These are phyloP conservation scores for Boletus barrowsii DNA, from an alignment of 768 basidiomycete species.

Conservation along the genomic window DNA sequence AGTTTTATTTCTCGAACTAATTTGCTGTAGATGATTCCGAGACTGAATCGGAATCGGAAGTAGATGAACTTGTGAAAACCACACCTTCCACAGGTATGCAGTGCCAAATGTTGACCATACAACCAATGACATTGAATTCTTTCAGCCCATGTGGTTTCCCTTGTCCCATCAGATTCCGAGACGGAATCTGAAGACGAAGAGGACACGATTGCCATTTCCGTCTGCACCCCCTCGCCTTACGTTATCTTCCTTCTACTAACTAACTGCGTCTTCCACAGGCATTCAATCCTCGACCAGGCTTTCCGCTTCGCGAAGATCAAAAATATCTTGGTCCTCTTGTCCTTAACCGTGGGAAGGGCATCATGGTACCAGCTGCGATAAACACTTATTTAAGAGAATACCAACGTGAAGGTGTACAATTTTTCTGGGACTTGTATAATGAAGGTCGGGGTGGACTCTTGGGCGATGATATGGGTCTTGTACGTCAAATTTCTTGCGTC, in stretches of 20 bases:
- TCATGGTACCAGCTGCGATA: constrained; percentile 63
- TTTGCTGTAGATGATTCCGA: constrained; percentile 36
- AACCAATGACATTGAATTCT: neutral
- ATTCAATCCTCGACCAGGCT: constrained; percentile 50
- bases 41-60: constrained; percentile 47
- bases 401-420: constrained; percentile 81
- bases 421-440: constrained; percentile 73
- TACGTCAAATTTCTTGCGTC: constrained; percentile 26
- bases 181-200: constrained; percentile 47
- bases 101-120: constrained; percentile 12
- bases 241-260: neutral
- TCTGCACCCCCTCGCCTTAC: constrained; percentile 12
- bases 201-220: constrained; percentile 29
- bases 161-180: constrained; percentile 28
- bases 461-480: constrained; percentile 95
- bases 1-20: neutral
- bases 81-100: constrained; percentile 10
- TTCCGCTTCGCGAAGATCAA: constrained; percentile 47
- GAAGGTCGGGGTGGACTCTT: constrained; percentile 74
- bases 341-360: constrained; percentile 44
- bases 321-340: constrained; percentile 42
- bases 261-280: constrained; percentile 26
- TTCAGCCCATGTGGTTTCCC: constrained; percentile 2
- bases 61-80: constrained; percentile 9
- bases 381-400: constrained; percentile 89